Base-by-base conservation (phyloP, 208 protist genomes). In the Leishmania gerbilli region DNA sequence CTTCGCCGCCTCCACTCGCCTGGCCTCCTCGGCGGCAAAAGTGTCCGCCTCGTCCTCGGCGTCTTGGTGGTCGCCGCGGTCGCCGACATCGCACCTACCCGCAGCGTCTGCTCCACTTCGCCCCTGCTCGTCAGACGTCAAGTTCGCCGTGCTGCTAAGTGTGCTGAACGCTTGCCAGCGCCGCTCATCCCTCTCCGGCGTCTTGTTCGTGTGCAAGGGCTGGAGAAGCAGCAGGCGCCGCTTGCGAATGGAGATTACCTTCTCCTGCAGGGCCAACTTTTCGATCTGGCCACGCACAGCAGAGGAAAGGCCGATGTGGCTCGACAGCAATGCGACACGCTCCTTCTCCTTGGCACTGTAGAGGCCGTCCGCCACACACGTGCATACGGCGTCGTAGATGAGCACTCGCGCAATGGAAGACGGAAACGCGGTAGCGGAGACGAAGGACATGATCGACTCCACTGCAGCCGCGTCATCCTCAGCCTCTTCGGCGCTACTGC, bases 241-340 rank as follows among this genome's bases (percentile, higher is more conserved):
- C 76, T 96, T 96, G 13, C 85, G 84, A 37, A 87, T 85, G 40
- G 92, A 80, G 9, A 96, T 53, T 8, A 87, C 84, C 37, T 81
- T 88, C 82, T 96, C 91, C 67, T 92, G 88, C 56, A 91, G 81
- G 15, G 86, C 90, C 19, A 93, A 67, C 51, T 86, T 87, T 62
- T 96, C 92, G 80, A 96, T 92, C n/a, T 87, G 85, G 31, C 92
- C 85, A 17, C 88, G 90, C 65, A 91, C 91, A 6, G 86, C 86
- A 9, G 90, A 84, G 11, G 91, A 90, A 31, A 96, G 83, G 11
- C 92, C 90, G 24, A 92, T 83, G 77, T 92, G 90, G 19, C 81
- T 88, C 21, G 89, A 90, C 27, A 96, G 87, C 24, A 88, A 74
- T 6, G 87, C 85, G 17, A 96, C 91, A 7, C 90, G 79, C 42